Evolutionary conservation across 148 eudicot species (phyloP).

Genomic region (Heliosperma pusillum): DNA sequence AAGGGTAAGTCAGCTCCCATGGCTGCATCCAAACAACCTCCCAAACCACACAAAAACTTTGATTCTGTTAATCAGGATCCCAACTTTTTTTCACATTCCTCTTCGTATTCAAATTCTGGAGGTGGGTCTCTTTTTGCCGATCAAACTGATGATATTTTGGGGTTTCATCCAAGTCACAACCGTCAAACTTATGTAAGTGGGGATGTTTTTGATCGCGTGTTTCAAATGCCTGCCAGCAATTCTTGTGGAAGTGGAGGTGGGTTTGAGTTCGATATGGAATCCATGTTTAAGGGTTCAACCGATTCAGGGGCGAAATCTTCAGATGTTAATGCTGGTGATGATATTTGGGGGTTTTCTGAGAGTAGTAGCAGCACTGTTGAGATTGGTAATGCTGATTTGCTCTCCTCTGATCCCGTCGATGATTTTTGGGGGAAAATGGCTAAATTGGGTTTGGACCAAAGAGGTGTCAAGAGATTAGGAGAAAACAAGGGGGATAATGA

Average conservation of each 20-base stretch:
- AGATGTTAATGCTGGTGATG: conserved; percentile 21
- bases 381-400: conserved; percentile 39
- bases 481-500: conserved; percentile 29
- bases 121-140: conserved; percentile 37
- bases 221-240: conserved; percentile 27
- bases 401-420: conserved; percentile 44
- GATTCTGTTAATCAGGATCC: conserved; percentile 24
- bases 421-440: conserved; percentile 57
- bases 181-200: conserved; percentile 24
- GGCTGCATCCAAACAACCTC: conserved; percentile 47
- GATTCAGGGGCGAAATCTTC: conserved; percentile 28
- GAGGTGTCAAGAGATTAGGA: conserved; percentile 16
- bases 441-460: conserved; percentile 28
- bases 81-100: conserved; percentile 13
- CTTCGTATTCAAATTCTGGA: conserved; percentile 24
- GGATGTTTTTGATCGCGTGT: conserved; percentile 41
- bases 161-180: conserved; percentile 26
- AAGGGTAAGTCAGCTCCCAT: conserved; percentile 67
- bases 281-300: conserved; percentile 34
- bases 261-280: conserved; percentile 43
- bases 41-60: conserved; percentile 13
- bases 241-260: conserved; percentile 27
- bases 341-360: conserved; percentile 48
- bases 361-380: conserved; percentile 11
- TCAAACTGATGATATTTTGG: conserved; percentile 38